Evolutionary conservation across 179 eudicot genomes (phyloP), one percentile per base, ranked within the genome.

Genomic region (Actinidia arguta): DNA sequence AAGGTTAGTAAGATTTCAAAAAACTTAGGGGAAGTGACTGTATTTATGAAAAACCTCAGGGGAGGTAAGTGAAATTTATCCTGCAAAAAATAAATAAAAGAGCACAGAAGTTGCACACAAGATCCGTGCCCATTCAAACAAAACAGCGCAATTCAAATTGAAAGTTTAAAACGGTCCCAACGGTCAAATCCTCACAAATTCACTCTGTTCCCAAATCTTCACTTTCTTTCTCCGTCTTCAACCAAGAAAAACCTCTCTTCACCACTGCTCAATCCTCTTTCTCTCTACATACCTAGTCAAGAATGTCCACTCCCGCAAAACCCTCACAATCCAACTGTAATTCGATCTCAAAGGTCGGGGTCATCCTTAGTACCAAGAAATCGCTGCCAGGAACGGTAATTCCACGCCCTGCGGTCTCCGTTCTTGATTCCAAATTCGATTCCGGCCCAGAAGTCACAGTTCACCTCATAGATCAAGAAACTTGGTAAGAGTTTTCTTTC

Each of bases 381-480:
- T 85, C 50, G 76, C 84, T 44, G 44, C 86, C 8, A 76, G 68
- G 58, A 84, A 76, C 14, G 86, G 83, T 42, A 56, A 80, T 47
- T 85, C 87, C 11, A 59, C 79, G 56, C 82, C 36, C 96, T 20
- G 89, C 96, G 44, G 87, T 88, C 55, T 92, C 98, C 6, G 78
- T 88, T 78, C 83, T 3, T 3, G 78, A 84, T 11, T 59, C 79
- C 1, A 85, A 83, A 17, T 64, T 64, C 18, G 83, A 84, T 3
- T 68, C 88, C 14, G 12, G 46, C 24, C 84, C 75, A 12, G 95
- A 95, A 82, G 94, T 96, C 66, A 83, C 95, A 4, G 89, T 94
- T 75, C 90, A 78, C 82, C 93, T 96, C 86, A 94, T 92, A 86
- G 99, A 96, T 80, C 94, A 84, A 27, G 81, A 86, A 25, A 86